These are phyloP conservation scores for Calonectria montana DNA, from an alignment of 2,329 filamentous ascomycete species.

Conservation along the genomic window DNA sequence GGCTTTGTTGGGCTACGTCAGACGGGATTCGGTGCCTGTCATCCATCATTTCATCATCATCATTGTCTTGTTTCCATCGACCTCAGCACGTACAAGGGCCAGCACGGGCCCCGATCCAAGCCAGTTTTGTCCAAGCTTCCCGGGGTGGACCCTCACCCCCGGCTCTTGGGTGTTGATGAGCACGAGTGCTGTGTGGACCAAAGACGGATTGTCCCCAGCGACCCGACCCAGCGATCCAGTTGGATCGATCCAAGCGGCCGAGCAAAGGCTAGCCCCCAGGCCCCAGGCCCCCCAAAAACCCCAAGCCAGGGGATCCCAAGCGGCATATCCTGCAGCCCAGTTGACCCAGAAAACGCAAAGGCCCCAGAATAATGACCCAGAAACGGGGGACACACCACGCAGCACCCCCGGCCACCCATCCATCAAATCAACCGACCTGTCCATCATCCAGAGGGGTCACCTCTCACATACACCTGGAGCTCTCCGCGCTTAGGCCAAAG, in stretches of 20 bases:
- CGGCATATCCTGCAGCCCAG: conserved; percentile 15
- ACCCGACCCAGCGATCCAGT: conserved; percentile 36
- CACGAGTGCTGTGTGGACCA: conserved; percentile 31
- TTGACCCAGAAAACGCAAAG: not conserved
- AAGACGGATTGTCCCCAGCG: conserved; percentile 25
- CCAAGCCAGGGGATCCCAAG: conserved; percentile 19
- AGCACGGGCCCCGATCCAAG: conserved; percentile 26
- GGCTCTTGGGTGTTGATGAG: conserved; percentile 29
- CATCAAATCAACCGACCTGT: conserved; percentile 8
- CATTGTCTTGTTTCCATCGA: conserved; percentile 20
- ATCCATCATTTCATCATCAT: conserved; percentile 21
- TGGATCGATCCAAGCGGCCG: conserved; percentile 15
- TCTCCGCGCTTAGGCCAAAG: not conserved
- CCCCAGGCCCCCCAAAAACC: not conserved
- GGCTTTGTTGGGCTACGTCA: conserved; percentile 6
- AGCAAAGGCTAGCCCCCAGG: conserved; percentile 8
- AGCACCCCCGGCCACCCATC: not conserved
- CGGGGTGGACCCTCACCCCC: conserved; percentile 38
- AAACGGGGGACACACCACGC: conserved; percentile 13
- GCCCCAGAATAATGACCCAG: conserved; percentile 1
- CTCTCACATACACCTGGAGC: not conserved
- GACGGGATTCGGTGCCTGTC: conserved; percentile 13
- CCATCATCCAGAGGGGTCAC: conserved; percentile 1
- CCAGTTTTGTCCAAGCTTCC: conserved; percentile 38
- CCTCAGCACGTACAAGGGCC: conserved; percentile 16